A percentile compares a stretch with the other conserved stretches of the same genome.
Evolutionary conservation across 169 alveolate species (phyloP).

Genomic region (Theileria orientalis): DNA sequence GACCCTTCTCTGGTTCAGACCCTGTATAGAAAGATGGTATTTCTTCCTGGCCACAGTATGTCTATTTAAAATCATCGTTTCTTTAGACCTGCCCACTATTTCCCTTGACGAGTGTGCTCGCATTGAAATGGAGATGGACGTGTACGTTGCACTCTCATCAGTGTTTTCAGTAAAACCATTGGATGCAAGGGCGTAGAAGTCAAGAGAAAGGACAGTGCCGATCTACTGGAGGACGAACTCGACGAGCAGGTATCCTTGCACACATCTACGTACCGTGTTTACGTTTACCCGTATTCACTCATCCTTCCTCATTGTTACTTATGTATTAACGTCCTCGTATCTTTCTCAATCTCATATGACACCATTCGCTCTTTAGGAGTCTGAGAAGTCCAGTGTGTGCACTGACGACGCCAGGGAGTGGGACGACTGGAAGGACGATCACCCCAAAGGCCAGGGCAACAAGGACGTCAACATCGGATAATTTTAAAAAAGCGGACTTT

Average conservation of each 20-base stretch:
- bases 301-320: too few relatives aligned
- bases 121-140: constrained; percentile 75
- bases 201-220: constrained; percentile 23
- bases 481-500: too few relatives aligned
- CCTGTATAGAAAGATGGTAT: constrained; percentile 45
- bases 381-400: constrained; percentile 31
- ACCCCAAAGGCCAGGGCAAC: constrained; percentile 60
- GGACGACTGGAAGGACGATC: constrained; percentile 69
- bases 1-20: constrained; percentile 50
- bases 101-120: constrained; percentile 78
- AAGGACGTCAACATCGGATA: constrained; percentile 60
- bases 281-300: too few relatives aligned
- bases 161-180: constrained; percentile 13
- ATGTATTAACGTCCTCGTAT: too few relatives aligned
- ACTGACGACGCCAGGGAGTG: constrained; percentile 50
- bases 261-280: too few relatives aligned
- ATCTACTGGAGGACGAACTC: constrained; percentile 2
- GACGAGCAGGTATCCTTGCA: neutral
- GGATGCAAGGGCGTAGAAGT: neutral
- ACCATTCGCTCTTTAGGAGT: too few relatives aligned
- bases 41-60: constrained; percentile 65
- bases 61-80: neutral
- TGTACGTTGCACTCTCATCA: constrained; percentile 10
- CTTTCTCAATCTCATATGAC: too few relatives aligned
- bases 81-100: constrained; percentile 65